These are phyloP conservation scores for Kazachstania sp. DNA, from an alignment of 1,139 yeast genomes.

Conservation along the genomic window DNA sequence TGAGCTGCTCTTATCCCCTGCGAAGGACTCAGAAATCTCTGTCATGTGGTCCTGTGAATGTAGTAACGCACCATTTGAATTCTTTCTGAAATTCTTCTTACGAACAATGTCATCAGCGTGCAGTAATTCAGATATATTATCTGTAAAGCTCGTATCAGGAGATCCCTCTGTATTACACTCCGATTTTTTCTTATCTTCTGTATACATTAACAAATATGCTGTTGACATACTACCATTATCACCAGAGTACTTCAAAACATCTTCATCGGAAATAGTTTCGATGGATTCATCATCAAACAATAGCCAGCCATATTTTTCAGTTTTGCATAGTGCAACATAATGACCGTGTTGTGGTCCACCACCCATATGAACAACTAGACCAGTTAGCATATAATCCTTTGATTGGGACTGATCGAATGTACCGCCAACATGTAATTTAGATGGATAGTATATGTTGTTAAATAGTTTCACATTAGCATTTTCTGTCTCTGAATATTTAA, in stretches of 20 bases:
- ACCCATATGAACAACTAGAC: constrained; percentile 89
- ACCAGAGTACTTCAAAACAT: constrained; percentile 81
- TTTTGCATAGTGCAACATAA: constrained; percentile 79
- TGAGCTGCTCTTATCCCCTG: not conserved
- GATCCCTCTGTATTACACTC: not conserved
- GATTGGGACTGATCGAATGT: constrained; percentile 44
- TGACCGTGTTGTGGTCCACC: constrained; percentile 99
- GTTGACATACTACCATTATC: constrained; percentile 83
- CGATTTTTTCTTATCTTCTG: constrained; percentile 25
- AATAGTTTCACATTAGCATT: constrained; percentile 80
- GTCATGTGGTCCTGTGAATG: not conserved
- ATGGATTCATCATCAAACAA: constrained; percentile 93
- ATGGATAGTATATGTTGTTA: constrained; percentile 76
- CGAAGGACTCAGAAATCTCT: not conserved
- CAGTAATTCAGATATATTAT: constrained; percentile 20
- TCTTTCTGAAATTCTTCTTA: not conserved
- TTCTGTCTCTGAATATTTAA: constrained; percentile 78
- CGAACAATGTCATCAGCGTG: constrained; percentile 16
- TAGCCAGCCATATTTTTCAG: constrained; percentile 76
- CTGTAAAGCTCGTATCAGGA: not conserved
- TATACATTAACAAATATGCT: constrained; percentile 81
- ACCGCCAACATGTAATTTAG: constrained; percentile 62
- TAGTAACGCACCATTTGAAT: not conserved
- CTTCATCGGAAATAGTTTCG: constrained; percentile 74
- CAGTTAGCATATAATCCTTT: constrained; percentile 68